Evolutionary conservation across 192 early-diverging fungal genomes (phyloP).

Genomic region (Podila epicladia): DNA sequence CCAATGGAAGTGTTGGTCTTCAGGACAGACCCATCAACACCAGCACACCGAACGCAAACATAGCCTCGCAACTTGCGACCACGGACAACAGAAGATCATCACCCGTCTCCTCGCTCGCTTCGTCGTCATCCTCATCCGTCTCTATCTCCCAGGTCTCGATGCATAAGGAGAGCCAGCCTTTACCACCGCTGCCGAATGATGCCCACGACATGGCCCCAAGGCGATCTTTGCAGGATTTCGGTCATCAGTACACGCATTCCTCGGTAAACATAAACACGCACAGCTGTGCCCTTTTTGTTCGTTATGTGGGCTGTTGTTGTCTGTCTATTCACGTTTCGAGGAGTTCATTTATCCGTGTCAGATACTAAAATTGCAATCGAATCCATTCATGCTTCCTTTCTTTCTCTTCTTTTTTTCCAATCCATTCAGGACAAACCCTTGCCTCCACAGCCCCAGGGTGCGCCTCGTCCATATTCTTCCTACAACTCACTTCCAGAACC

Average conservation of each 20-base stretch:
- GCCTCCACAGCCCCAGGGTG: conserved; percentile 8
- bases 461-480: not conserved
- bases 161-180: not conserved
- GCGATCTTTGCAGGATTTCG: not conserved
- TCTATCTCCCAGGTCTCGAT: not conserved
- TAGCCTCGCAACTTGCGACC: not conserved
- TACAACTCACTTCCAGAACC: not conserved
- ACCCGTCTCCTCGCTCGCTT: not conserved
- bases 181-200: conserved; percentile 3
- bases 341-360: not conserved
- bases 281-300: not conserved
- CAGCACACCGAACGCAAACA: not conserved
- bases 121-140: not conserved
- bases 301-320: too few species aligned
- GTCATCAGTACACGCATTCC: not conserved
- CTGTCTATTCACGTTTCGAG: not conserved
- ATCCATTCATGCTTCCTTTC: not conserved
- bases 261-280: conserved; percentile 1
- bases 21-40: not conserved
- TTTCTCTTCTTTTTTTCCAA: too few species aligned
- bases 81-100: not conserved
- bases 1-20: conserved; percentile 5
- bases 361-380: conserved; percentile 1
- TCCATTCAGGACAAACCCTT: conserved; percentile 19
- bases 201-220: not conserved